phyloP scores from a whole-genome alignment of 306 rosid genomes.

The Rosa multiflora region DNA sequence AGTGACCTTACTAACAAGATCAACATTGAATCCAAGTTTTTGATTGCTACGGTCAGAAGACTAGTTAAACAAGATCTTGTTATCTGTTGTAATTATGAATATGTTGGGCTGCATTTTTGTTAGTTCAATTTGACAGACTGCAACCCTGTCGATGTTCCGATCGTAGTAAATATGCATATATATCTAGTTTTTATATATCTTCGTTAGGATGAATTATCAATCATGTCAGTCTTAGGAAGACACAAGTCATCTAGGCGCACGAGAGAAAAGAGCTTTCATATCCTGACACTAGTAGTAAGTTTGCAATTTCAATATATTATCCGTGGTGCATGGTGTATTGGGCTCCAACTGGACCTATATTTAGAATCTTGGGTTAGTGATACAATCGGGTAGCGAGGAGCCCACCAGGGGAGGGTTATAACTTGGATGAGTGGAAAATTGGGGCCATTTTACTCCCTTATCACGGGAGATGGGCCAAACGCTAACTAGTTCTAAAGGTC shows the following conservation, averaged over 20 bases:
- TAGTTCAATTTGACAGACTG: neutral
- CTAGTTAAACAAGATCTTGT: neutral
- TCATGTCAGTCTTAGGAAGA: neutral
- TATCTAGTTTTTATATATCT: neutral
- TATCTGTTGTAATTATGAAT: slow-evolving; percentile 21
- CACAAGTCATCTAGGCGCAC: neutral
- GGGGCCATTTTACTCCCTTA: too few species aligned
- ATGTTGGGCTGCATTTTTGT: slow-evolving; percentile 31
- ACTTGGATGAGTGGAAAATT: too few species aligned
- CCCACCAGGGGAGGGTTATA: too few species aligned
- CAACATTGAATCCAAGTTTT: slow-evolving; percentile 1
- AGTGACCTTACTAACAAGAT: slow-evolving; percentile 29
- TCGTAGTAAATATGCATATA: neutral
- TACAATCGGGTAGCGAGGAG: too few species aligned
- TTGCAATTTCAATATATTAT: too few species aligned
- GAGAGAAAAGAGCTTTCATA: neutral
- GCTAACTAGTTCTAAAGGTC: too few species aligned
- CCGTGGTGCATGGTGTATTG: too few species aligned
- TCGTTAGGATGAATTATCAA: neutral
- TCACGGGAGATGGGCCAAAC: too few species aligned
- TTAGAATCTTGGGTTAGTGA: too few species aligned
- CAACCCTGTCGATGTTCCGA: neutral
- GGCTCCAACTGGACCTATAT: too few species aligned
- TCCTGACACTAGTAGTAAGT: neutral
- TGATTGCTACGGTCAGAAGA: neutral